These are phyloP conservation scores for Colletotrichum brevisporum DNA, from an alignment of 2,329 filamentous ascomycete genomes.

Conservation along the genomic window DNA sequence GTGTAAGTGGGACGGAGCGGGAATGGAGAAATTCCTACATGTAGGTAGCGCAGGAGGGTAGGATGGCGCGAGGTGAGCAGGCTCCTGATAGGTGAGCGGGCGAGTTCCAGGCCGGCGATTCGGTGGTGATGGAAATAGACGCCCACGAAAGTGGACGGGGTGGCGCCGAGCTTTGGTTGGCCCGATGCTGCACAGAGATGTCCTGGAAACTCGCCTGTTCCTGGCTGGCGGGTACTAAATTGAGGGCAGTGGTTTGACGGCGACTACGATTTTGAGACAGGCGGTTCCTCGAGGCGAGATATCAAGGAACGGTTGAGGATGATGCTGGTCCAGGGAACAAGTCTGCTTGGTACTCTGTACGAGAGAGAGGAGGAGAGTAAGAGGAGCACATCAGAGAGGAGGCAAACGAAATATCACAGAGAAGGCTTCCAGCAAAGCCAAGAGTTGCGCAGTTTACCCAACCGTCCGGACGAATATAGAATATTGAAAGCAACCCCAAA, in stretches of 20 bases:
- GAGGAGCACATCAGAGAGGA: background rate
- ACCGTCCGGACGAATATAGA: constrained; percentile 33
- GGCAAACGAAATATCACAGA: no score
- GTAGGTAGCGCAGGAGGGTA: constrained; percentile 40
- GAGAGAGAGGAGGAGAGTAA: background rate
- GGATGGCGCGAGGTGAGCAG: constrained; percentile 42
- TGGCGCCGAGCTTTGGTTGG: constrained; percentile 50
- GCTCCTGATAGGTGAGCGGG: constrained; percentile 61
- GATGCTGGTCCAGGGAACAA: background rate
- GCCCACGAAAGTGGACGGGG: constrained; percentile 53
- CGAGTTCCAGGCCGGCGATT: constrained; percentile 57
- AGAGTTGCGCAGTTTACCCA: constrained; percentile 36
- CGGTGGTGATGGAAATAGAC: constrained; percentile 59
- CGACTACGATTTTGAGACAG: constrained; percentile 4
- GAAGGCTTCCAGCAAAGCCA: constrained; percentile 12
- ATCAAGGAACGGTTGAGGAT: background rate
- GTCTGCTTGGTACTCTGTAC: background rate
- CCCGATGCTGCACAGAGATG: constrained; percentile 36
- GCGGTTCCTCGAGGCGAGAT: constrained; percentile 2
- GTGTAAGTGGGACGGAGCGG: constrained; percentile 47
- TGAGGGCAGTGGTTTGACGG: constrained; percentile 7
- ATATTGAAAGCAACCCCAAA: constrained; percentile 34
- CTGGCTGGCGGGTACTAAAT: constrained; percentile 22
- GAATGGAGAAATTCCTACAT: constrained; percentile 54
- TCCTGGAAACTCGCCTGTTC: constrained; percentile 23